These are phyloP conservation scores for Kwoniella dejecticola DNA, from an alignment of 768 basidiomycete species.

Conservation along the genomic window DNA sequence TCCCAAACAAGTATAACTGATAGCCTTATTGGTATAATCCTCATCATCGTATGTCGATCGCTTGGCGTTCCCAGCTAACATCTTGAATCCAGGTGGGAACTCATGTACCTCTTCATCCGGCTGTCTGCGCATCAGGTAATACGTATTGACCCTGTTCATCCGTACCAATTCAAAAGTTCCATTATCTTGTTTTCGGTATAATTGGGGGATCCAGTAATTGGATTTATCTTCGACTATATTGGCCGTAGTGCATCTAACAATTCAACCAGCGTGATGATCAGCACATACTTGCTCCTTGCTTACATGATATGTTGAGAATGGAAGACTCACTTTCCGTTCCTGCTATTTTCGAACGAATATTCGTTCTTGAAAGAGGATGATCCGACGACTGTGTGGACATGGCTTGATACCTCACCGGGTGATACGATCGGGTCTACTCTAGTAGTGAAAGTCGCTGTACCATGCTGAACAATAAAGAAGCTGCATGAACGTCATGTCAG, in stretches of 20 bases:
- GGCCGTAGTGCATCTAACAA: conserved; percentile 12
- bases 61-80: conserved; percentile 56
- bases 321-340: conserved; percentile 4
- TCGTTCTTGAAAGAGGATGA: conserved; percentile 10
- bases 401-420: conserved; percentile 7
- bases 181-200: conserved; percentile 11
- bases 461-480: conserved; percentile 20
- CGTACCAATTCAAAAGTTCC: conserved; percentile 7
- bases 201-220: conserved; percentile 15
- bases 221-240: conserved; percentile 9
- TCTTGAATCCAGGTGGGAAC: conserved; percentile 56
- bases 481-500: background rate
- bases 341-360: conserved; percentile 14
- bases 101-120: conserved; percentile 25
- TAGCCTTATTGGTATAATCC: conserved; percentile 48
- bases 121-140: background rate
- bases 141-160: conserved; percentile 18
- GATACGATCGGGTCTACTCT: conserved; percentile 21
- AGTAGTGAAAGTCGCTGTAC: conserved; percentile 11
- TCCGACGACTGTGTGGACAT: conserved; percentile 21
- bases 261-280: background rate
- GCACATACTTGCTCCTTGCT: too few species aligned
- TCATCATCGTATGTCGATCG: conserved; percentile 49
- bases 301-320: too few species aligned
- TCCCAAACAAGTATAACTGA: conserved; percentile 54